These are phyloP conservation scores for Solanum hybrid DNA, from an alignment of 305 asterid genomes.

Conservation along the genomic window DNA sequence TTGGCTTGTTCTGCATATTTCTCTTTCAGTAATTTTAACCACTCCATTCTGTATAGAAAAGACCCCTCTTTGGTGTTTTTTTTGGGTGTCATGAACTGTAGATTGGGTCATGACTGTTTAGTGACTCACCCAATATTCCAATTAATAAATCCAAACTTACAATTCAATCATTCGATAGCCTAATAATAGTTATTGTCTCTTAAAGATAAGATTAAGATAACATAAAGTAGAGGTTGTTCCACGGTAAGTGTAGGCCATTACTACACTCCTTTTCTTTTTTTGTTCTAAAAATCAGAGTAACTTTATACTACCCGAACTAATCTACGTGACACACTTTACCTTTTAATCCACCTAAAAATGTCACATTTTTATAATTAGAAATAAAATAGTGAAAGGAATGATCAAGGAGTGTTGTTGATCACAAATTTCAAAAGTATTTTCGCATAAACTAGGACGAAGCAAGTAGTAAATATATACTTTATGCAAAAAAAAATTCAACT, in stretches of 20 bases:
- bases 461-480: background rate
- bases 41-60: background rate
- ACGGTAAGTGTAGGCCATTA: background rate
- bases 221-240: background rate
- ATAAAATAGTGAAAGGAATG: too few relatives aligned
- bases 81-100: background rate
- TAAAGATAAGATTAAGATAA: background rate
- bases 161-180: background rate
- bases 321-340: background rate
- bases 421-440: background rate
- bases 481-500: background rate
- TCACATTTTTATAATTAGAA: too few relatives aligned
- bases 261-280: background rate
- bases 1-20: background rate
- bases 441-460: background rate
- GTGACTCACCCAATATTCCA: background rate
- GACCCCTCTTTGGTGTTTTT: background rate
- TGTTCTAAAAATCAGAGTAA: background rate
- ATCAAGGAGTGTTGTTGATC: background rate
- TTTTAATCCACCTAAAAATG: background rate
- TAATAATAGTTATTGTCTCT: too few relatives aligned
- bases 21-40: background rate
- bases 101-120: background rate
- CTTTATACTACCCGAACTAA: background rate
- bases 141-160: background rate